Evolutionary conservation across 371 early-diverging fungal genomes (phyloP), one percentile per base, ranked within the genome.

Genomic region (Mortierella sp.): DNA sequence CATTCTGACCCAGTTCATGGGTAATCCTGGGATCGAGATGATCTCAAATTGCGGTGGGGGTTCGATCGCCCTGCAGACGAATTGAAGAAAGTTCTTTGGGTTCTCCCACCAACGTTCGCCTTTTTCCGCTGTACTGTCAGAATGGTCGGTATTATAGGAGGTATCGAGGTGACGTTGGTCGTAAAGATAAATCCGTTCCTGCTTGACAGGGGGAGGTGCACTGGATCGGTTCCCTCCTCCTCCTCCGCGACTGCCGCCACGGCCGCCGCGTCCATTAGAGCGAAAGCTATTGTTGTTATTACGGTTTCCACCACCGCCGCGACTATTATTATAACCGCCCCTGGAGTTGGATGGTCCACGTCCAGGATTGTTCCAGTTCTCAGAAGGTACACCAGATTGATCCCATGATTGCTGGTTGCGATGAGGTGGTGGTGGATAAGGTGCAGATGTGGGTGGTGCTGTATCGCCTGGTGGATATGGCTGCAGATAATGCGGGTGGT

Each of bases 61-160:
- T 3, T 80, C 80, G 59, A 80, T 65, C 16, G 80, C 80, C 28
- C 80, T 71, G 45, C 72, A 74, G 28, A 80, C 62, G 40, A 70
- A 80, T 39, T 80, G 80, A 39, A 80, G 72, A 35, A 67, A 80
- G 69, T 80, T 80, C 65, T 80, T 80, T 22, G 80, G 80, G 49
- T 80, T 80, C 1, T 80, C 80, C 80, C 80, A 80, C 80, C 80
- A 80, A 30, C 80, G 80, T 30, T 80, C 80, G 54, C 80, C 80
- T 57, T 80, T 80, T 55, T 80, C 80, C 14, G 80, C 80, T 9
- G 66, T 69, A 45, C 75, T 75, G 20, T 59, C 66, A 4, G 72
- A 60, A 43, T 75, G 80, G 22, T 80, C 72, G 30, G 75, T 75
- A 52, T 80, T 72, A 63, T 80, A 80, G 62, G 75, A 58, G 6